These are phyloP conservation scores for Phytophthora constricta DNA, from an alignment of 352 stramenopile species.

Conservation along the genomic window DNA sequence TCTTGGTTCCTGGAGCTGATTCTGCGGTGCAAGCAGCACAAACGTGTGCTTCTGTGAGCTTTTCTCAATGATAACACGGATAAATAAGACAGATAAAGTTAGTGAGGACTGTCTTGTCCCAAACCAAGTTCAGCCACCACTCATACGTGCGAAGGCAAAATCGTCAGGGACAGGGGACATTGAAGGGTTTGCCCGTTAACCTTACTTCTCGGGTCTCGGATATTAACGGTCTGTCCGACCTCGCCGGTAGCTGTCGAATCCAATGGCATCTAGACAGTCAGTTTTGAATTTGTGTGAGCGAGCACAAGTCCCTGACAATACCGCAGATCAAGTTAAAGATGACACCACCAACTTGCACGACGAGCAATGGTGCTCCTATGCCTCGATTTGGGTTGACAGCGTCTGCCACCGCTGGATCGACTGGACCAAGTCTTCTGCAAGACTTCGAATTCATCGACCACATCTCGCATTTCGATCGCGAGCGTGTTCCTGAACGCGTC, in stretches of 20 bases:
- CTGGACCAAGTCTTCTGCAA: constrained; percentile 30
- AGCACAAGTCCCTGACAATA: neutral
- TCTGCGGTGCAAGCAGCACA: too few relatives aligned
- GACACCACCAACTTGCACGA: constrained; percentile 32
- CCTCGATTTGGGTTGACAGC: constrained; percentile 33
- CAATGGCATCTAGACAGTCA: too few relatives aligned
- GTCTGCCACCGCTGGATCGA: constrained; percentile 32
- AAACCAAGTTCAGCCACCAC: too few relatives aligned
- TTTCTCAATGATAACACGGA: too few relatives aligned
- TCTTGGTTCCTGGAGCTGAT: neutral
- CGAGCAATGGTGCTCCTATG: constrained; percentile 41
- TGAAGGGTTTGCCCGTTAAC: neutral
- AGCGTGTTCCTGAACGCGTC: constrained; percentile 41
- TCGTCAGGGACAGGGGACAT: neutral
- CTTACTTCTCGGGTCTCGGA: too few relatives aligned
- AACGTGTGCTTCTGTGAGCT: too few relatives aligned
- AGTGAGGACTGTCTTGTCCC: neutral
- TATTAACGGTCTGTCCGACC: too few relatives aligned
- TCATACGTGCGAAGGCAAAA: neutral
- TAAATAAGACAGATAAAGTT: too few relatives aligned
- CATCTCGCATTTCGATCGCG: constrained; percentile 41
- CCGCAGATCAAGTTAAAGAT: constrained; percentile 16
- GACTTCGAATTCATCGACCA: constrained; percentile 49
- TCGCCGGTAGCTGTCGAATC: too few relatives aligned
- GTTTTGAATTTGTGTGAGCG: neutral